Evolutionary conservation across 805 yeast species (phyloP).

Genomic region (Yarrowia keelungensis): DNA sequence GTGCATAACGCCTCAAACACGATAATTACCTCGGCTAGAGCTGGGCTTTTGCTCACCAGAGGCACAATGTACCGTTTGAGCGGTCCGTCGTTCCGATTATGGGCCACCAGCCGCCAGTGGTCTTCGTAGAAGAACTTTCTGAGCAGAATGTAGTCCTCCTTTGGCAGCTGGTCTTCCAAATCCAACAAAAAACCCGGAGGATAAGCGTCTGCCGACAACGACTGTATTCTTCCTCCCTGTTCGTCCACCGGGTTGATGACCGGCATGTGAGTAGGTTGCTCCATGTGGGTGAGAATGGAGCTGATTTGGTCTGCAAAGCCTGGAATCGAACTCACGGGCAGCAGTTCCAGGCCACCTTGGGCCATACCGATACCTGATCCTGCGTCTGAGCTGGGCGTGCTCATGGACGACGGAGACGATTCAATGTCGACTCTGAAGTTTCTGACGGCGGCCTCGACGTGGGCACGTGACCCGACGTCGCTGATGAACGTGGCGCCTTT

Average conservation of each 20-base stretch:
- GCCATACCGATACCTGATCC: background rate
- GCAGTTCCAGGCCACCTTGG: constrained; percentile 1
- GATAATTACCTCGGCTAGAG: constrained; percentile 28
- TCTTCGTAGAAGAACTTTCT: constrained; percentile 36
- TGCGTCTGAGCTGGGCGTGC: constrained; percentile 23
- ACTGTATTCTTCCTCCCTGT: constrained; percentile 17
- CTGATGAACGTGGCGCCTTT: constrained; percentile 34
- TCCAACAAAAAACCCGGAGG: constrained; percentile 30
- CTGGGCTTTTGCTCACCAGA: constrained; percentile 12
- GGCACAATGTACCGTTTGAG: constrained; percentile 34
- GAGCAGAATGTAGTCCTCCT: constrained; percentile 19
- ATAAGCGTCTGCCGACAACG: constrained; percentile 27
- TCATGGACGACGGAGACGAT: background rate
- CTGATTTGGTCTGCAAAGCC: constrained; percentile 27
- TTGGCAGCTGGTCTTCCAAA: constrained; percentile 22
- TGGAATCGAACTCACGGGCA: constrained; percentile 11
- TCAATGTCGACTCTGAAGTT: constrained; percentile 34
- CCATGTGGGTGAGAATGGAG: constrained; percentile 27
- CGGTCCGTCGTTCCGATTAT: constrained; percentile 31
- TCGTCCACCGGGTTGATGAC: constrained; percentile 15
- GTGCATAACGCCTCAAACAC: constrained; percentile 31
- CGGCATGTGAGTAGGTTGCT: background rate
- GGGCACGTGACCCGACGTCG: constrained; percentile 22
- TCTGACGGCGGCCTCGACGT: constrained; percentile 28
- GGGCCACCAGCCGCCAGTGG: constrained; percentile 35